Conservation (phyloP, 192 early-diverging fungal genomes). For the Coemansia sp. region DNA sequence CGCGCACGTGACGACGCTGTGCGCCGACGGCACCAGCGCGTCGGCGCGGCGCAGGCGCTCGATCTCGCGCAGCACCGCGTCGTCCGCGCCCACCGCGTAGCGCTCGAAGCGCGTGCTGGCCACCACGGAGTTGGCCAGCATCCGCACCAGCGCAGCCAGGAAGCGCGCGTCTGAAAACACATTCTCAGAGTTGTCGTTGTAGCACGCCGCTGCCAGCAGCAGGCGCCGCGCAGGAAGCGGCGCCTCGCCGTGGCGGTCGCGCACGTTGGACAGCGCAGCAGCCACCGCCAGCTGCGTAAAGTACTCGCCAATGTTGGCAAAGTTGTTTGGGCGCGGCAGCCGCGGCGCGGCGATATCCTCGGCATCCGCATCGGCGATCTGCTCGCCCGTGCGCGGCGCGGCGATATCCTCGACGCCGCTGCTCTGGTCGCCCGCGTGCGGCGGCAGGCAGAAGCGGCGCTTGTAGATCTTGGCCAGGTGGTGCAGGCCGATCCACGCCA, state of each 20-base stretch:
- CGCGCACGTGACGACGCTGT: conserved; percentile 78
- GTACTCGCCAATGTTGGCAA: conserved; percentile 84
- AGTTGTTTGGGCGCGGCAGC: conserved; percentile 88
- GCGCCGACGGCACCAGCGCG: conserved; percentile 79
- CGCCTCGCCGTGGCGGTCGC: conserved; percentile 62
- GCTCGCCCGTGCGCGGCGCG: neutral
- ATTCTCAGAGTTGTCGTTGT: conserved; percentile 94
- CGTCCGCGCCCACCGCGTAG: conserved; percentile 9
- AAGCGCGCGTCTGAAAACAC: conserved; percentile 80
- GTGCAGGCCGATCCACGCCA: conserved; percentile 67
- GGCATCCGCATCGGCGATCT: neutral
- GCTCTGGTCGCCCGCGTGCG: conserved; percentile 1
- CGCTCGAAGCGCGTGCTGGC: conserved; percentile 23
- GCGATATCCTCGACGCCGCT: neutral
- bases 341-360: conserved; percentile 20
- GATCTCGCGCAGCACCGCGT: conserved; percentile 59
- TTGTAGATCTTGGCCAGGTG: conserved; percentile 75
- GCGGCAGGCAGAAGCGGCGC: conserved; percentile 68
- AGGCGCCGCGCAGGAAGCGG: conserved; percentile 63
- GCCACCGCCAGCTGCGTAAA: conserved; percentile 83
- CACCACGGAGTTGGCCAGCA: conserved; percentile 65
- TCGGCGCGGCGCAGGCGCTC: conserved; percentile 78
- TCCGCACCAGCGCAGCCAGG: conserved; percentile 69
- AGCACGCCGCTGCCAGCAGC: conserved; percentile 74
- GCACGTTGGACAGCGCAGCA: conserved; percentile 69